phyloP scores from a whole-genome alignment of 2,329 filamentous ascomycete species.

The Aspergillus awamori region DNA sequence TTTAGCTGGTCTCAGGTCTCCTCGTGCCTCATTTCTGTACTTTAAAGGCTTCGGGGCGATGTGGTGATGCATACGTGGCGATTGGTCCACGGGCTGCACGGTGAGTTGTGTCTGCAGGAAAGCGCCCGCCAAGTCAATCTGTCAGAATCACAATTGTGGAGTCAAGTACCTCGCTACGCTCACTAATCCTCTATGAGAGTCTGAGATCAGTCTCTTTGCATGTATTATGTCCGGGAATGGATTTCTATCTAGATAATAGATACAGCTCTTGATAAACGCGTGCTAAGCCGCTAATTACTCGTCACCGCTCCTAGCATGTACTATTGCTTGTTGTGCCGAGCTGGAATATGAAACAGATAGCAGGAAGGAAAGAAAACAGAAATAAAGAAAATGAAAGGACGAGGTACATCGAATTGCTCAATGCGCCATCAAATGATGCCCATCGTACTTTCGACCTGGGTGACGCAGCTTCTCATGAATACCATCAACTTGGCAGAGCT shows the following conservation, averaged over 20 bases:
- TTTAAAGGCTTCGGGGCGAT: not conserved
- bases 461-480: not conserved
- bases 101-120: not conserved
- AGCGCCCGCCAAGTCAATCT: not conserved
- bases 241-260: not conserved
- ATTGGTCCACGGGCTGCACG: not conserved
- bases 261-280: not conserved
- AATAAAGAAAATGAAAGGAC: not conserved
- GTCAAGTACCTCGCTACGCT: not conserved
- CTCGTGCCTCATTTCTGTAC: not conserved
- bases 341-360: not conserved
- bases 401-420: not conserved
- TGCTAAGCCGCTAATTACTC: not conserved
- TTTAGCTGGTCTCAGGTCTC: not conserved
- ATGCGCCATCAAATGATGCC: not conserved
- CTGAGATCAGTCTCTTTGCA: too few relatives aligned
- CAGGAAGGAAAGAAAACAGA: not conserved
- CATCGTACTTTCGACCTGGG: not conserved
- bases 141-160: not conserved
- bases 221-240: too few relatives aligned
- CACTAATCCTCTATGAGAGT: too few relatives aligned
- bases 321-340: not conserved
- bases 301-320: not conserved
- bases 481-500: slow-evolving; percentile 20
- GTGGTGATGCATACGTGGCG: not conserved